Conservation (phyloP, 2,329 filamentous ascomycete species). For the Thelonectria discophora region DNA sequence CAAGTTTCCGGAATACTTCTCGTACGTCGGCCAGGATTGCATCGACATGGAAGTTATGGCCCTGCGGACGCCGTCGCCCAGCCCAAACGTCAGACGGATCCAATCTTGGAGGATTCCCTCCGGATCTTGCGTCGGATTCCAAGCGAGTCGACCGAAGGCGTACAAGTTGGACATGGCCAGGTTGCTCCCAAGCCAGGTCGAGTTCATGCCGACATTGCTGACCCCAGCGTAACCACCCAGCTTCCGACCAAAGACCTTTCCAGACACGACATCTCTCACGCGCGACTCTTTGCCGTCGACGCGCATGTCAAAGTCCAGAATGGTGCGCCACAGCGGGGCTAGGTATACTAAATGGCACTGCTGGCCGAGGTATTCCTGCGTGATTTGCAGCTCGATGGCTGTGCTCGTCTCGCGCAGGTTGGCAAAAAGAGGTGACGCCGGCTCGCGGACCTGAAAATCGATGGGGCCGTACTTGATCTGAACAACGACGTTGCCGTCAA, state of each 20-base stretch:
- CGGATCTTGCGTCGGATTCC: conserved; percentile 63
- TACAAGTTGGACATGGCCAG: conserved; percentile 77
- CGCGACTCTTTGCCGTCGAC: conserved; percentile 64
- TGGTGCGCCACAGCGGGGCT: conserved; percentile 72
- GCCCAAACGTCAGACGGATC: conserved; percentile 72
- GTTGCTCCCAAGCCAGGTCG: conserved; percentile 75
- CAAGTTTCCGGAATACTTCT: conserved; percentile 75
- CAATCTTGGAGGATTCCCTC: conserved; percentile 66
- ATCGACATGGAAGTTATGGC: conserved; percentile 71
- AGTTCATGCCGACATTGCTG: conserved; percentile 71
- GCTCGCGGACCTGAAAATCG: conserved; percentile 77
- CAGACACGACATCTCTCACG: conserved; percentile 68
- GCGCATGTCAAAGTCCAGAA: conserved; percentile 73
- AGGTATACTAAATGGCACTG: conserved; percentile 75
- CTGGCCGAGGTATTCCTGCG: conserved; percentile 77
- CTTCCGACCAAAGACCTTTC: conserved; percentile 64
- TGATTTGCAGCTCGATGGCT: conserved; percentile 72
- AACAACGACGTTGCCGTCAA: conserved; percentile 75
- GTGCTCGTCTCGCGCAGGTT: conserved; percentile 54
- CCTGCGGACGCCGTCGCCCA: conserved; percentile 62
- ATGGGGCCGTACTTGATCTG: conserved; percentile 81
- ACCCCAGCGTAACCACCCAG: conserved; percentile 72
- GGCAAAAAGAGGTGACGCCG: conserved; percentile 70
- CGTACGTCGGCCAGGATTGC: conserved; percentile 75
- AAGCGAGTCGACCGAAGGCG: conserved; percentile 72